Conservation (phyloP, 768 basidiomycete genomes). For the Calocera cornea region DNA sequence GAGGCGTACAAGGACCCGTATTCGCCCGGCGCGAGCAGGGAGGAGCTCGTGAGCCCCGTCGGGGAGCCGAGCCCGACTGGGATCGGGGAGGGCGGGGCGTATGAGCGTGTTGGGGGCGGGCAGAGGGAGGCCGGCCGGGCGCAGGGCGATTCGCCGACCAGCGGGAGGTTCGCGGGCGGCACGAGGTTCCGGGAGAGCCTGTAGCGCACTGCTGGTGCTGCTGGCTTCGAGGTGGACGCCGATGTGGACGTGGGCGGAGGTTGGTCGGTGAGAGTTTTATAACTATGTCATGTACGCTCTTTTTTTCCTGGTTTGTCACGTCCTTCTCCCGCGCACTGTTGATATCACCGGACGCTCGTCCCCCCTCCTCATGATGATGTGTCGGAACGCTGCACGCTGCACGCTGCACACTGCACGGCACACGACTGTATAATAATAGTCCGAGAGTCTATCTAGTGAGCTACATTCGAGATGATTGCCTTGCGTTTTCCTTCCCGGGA, state of each 20-base stretch:
- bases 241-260: not conserved
- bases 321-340: not conserved
- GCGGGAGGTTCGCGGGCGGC: not conserved
- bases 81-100: not conserved
- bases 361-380: no score
- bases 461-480: not conserved
- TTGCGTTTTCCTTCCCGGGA: not conserved
- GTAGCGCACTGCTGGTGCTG: no score
- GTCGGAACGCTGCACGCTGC: not conserved
- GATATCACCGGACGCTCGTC: not conserved
- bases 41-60: not conserved
- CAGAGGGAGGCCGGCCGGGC: not conserved
- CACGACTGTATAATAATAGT: not conserved
- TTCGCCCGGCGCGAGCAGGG: not conserved
- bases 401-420: not conserved
- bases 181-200: constrained; percentile 2
- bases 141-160: not conserved
- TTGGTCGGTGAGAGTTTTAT: no score
- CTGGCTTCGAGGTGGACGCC: no score
- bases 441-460: not conserved
- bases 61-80: not conserved
- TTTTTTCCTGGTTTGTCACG: not conserved
- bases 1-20: not conserved
- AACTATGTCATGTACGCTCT: not conserved
- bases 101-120: not conserved